Conservation (phyloP, 2,329 filamentous ascomycete genomes). For the Stromatinia cepivora region DNA sequence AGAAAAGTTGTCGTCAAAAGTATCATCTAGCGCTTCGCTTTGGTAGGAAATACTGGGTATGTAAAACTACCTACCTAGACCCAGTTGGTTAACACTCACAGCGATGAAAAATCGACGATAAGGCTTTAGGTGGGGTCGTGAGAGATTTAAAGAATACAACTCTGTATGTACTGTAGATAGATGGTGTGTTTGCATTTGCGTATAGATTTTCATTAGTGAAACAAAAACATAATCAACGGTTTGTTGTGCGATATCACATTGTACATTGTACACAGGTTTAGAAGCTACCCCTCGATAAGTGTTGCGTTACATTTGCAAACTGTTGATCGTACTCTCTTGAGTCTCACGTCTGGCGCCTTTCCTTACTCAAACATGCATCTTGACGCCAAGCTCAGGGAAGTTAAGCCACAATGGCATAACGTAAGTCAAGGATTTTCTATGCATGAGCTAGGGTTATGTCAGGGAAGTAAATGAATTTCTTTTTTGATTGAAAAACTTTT, state of each 20-base stretch:
- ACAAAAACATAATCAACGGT: neutral
- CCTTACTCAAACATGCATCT: neutral
- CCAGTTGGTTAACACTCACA: neutral
- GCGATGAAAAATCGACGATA: neutral
- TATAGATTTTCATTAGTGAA: neutral
- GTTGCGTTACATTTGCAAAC: slow-evolving; percentile 1
- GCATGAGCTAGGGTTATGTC: neutral
- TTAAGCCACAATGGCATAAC: slow-evolving; percentile 3
- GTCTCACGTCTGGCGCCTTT: neutral
- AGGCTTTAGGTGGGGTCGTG: too few species aligned
- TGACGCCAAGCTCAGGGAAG: neutral
- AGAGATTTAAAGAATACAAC: too few species aligned
- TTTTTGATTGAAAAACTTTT: neutral
- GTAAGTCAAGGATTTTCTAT: slow-evolving; percentile 6
- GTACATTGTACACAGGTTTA: neutral
- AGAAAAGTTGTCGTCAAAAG: neutral
- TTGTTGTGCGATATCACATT: neutral
- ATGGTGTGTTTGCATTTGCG: too few species aligned
- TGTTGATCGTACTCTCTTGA: neutral
- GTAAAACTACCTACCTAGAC: neutral
- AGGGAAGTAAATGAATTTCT: neutral
- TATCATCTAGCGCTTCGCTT: neutral
- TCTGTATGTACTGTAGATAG: too few species aligned
- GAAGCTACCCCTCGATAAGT: neutral
- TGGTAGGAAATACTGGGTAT: neutral